Evolutionary conservation across 164 flowering plant genomes (phyloP), one percentile per base, ranked within the genome.

Genomic region (Taxillus chinensis): DNA sequence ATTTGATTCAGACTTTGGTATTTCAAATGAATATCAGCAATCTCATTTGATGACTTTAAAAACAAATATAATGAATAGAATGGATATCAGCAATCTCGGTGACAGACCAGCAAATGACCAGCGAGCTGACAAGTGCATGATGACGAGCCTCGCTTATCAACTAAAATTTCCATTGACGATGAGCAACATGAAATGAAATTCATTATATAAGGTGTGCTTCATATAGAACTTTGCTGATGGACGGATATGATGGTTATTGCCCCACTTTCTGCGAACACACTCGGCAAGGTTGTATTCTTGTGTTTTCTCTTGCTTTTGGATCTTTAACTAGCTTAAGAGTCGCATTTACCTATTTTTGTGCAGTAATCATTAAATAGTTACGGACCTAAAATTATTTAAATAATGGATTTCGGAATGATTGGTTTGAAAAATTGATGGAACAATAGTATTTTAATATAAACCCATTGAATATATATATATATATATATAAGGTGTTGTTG

Each of bases 61-160:
- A 27, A 27, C 27, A 27, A 27, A 27, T 27, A 27, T 27, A 27
- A 27, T 27, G 27, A 27, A 7, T 37, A 7, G 41, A 57, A 38
- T 42, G 57, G 41, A 17, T 55, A 62, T 13, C 13, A 42, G 16
- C 16, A 41, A 49, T 9, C 91, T 89, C 98, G 3, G 96, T 89
- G 61, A 95, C 77, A 59, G 93, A 87, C 99, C 97, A 95, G 78
- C 99, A 89, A 68, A 91, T 81, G 14, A 95, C 90, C 72, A 95
- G 68, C 53, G 93, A 84, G 70, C 81, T 82, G 60, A 89, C 96
- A 59, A 95, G 85, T 14, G 80, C 10, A 64, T 85, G 87, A 58
- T 11, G 52, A 66, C 2, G 62, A 54, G 16, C 17, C 55, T 60
- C 50, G 46, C 11, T 39, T 53, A 9, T 43, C 5, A 54, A 46